Evolutionary conservation across 495 filamentous ascomycete species (phyloP).

Genomic region (Neurospora sp.): DNA sequence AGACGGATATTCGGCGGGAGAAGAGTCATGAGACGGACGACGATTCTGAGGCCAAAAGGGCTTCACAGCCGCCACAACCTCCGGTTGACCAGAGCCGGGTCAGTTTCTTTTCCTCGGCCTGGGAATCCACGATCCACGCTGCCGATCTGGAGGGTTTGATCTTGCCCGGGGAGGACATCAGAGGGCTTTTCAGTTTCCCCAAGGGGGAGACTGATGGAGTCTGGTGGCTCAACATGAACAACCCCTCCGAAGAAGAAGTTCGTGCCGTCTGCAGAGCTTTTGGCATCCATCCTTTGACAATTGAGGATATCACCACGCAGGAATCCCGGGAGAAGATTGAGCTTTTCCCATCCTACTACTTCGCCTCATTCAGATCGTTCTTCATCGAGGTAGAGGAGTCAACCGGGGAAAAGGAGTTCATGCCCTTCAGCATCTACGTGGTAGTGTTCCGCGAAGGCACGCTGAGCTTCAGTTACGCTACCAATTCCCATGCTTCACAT

Average conservation of each 20-base stretch:
- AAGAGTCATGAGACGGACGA: constrained; percentile 24
- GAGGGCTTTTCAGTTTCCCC: constrained; percentile 74
- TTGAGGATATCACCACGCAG: constrained; percentile 87
- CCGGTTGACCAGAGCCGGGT: constrained; percentile 60
- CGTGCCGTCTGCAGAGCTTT: constrained; percentile 84
- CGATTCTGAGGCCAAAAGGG: constrained; percentile 7
- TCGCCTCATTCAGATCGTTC: constrained; percentile 94
- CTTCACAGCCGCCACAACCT: constrained; percentile 16
- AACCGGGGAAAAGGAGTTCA: constrained; percentile 70
- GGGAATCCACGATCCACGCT: constrained; percentile 84
- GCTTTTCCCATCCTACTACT: constrained; percentile 93
- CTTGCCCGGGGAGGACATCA: constrained; percentile 76
- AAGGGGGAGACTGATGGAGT: constrained; percentile 61
- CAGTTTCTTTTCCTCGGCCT: constrained; percentile 91
- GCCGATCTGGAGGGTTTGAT: constrained; percentile 79
- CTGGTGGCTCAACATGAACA: constrained; percentile 93
- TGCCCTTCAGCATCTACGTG: constrained; percentile 92
- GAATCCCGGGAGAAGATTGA: constrained; percentile 97
- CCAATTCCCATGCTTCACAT: constrained; percentile 72
- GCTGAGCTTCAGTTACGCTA: constrained; percentile 81
- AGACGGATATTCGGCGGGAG: constrained; percentile 19
- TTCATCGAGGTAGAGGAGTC: constrained; percentile 49
- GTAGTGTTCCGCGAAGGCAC: constrained; percentile 95
- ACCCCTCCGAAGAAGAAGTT: constrained; percentile 82
- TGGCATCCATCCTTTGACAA: constrained; percentile 83